Evolutionary conservation across 257 asterid species (phyloP), one percentile per base, ranked within the genome.

Genomic region (Ilex aquifolium): DNA sequence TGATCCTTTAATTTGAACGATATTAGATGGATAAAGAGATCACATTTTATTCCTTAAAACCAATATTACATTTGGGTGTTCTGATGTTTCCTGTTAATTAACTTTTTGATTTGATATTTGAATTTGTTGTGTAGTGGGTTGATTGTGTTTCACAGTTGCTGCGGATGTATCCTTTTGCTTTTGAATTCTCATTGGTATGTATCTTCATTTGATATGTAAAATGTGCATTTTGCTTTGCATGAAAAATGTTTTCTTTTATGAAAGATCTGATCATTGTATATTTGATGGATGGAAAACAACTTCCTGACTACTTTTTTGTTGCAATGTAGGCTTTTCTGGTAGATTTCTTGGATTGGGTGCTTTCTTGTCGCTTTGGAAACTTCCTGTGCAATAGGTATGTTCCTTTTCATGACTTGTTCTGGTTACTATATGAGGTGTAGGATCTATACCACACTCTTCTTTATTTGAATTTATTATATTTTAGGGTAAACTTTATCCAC

Each of bases 121-220:
- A 48, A 64, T 31, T 60, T 69, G 55, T 70, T 69, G 49, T 74
- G 75, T 96, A 92, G 97, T 92, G 97, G 97, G 74, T 89, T 59
- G 99, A 92, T 73, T 92, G 97, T 74, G 85, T 87, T 64, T 81
- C 99, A 51, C 99, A 92, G 69, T 75, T 92, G 72, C 67, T 89
- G 71, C 84, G 99, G 69, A 77, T 92, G 85, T 92, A 89, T 76
- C 99, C 99, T 31, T 84, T 76, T 69, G 97, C 97, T 66, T 92
- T 92, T 59, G 96, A 92, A 72, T 92, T 92, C 85, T 87, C 97
- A 62, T 82, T 95, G 90, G 99, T 92, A 80, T 67, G 90, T 69
- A 51, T 61, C 31, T 79, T 70, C 67, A 32, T 65, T 54, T 63
- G 68, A 73, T 67, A 52, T 56, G 55, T 63, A 50, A 60, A 13